Conservation (phyloP, 805 yeast genomes). For the Gaillardinia entomophila region DNA sequence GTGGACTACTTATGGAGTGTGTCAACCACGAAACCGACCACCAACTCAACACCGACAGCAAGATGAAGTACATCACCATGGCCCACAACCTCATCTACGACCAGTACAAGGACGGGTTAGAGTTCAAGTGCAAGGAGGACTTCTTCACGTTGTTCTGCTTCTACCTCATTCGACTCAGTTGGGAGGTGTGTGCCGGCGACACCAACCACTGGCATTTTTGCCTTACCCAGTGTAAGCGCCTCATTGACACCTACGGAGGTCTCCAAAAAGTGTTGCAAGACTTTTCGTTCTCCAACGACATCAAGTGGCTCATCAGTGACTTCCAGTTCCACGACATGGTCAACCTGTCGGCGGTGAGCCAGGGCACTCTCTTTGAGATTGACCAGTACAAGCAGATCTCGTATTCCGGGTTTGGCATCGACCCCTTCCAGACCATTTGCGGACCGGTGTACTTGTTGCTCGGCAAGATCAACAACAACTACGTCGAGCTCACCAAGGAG, state of each 20-base stretch:
- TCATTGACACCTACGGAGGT: conserved; percentile 11
- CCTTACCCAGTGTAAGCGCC: conserved; percentile 8
- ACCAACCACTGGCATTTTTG: conserved; percentile 13
- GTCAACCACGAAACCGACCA: conserved; percentile 5
- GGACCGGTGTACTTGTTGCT: conserved; percentile 10
- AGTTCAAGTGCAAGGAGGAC: conserved; percentile 7
- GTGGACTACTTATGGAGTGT: conserved; percentile 13
- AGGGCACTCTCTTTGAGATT: conserved; percentile 11
- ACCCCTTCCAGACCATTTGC: conserved; percentile 12
- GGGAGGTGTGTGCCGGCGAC: conserved; percentile 17
- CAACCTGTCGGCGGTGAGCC: conserved; percentile 8
- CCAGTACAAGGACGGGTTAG: conserved; percentile 8
- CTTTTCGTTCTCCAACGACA: conserved; percentile 11
- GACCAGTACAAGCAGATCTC: conserved; percentile 9
- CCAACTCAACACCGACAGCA: not conserved
- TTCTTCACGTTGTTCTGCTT: conserved; percentile 10
- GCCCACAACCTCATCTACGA: conserved; percentile 12
- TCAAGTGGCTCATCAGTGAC: conserved; percentile 14
- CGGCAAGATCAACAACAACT: conserved; percentile 8
- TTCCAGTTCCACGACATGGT: conserved; percentile 16
- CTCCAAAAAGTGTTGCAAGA: conserved; percentile 4
- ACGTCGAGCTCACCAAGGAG: conserved; percentile 7
- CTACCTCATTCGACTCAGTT: conserved; percentile 13
- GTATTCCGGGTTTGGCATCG: conserved; percentile 10
- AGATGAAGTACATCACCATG: conserved; percentile 13